Percentiles rank a stretch among this genome's conserved stretches.
Evolutionary conservation across 2,329 filamentous ascomycete species (phyloP).

Genomic region (Xylaria sp.): DNA sequence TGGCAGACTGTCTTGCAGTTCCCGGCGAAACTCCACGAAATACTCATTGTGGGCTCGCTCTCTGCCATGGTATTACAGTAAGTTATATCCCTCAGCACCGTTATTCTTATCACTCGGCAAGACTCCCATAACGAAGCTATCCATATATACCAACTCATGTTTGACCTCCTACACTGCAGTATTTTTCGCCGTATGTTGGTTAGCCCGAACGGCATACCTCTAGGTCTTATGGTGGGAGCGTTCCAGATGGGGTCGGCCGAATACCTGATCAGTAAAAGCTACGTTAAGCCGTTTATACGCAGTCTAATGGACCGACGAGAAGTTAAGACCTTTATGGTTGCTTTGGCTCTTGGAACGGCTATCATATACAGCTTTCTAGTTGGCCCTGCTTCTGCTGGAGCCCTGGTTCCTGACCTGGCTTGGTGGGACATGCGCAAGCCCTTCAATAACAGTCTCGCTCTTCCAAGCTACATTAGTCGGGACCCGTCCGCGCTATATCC

Average conservation of each 20-base stretch:
- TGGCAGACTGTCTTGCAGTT: slow-evolving; percentile 29
- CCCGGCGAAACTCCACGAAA: slow-evolving; percentile 32
- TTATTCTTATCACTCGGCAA: too few species aligned
- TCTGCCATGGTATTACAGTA: slow-evolving; percentile 34
- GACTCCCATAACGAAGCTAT: background rate
- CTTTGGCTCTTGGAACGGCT: slow-evolving; percentile 17
- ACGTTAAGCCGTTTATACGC: slow-evolving; percentile 10
- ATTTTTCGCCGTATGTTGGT: slow-evolving; percentile 33
- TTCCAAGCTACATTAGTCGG: slow-evolving; percentile 20
- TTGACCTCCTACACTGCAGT: slow-evolving; percentile 1
- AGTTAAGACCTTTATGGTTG: slow-evolving; percentile 16
- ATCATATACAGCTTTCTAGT: slow-evolving; percentile 27
- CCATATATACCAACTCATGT: too few species aligned
- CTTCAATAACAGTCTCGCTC: slow-evolving; percentile 12
- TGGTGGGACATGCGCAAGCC: slow-evolving; percentile 23
- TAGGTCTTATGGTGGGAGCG: slow-evolving; percentile 32
- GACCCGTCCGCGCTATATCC: slow-evolving; percentile 14
- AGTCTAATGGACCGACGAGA: background rate
- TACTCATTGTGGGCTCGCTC: slow-evolving; percentile 26
- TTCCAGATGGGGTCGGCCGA: slow-evolving; percentile 31
- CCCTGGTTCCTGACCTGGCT: slow-evolving; percentile 12
- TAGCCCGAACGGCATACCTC: slow-evolving; percentile 18
- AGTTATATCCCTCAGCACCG: background rate
- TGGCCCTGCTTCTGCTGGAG: slow-evolving; percentile 30
- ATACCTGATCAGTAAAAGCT: slow-evolving; percentile 28